A percentile compares a stretch with the other conserved stretches of the same genome.
Conservation (phyloP, 1,139 yeast genomes). For the Scheffersomyces titani region DNA sequence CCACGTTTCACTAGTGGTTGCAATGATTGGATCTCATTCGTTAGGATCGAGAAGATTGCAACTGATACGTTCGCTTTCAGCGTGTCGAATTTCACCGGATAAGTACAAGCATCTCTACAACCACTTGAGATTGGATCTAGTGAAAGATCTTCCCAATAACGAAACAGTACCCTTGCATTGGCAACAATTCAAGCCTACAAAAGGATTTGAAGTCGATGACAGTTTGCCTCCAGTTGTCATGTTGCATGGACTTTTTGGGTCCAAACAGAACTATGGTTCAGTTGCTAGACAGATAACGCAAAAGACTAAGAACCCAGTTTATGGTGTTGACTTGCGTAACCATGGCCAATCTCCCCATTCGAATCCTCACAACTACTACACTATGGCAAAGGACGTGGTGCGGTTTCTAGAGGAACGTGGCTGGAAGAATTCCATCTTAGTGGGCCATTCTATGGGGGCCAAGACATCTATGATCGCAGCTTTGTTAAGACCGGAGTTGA, state of each 20-base stretch:
- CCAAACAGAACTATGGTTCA: conserved; percentile 38
- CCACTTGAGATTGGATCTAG: not conserved
- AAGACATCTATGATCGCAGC: conserved; percentile 51
- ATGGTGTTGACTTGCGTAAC: conserved; percentile 51
- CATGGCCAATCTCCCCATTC: conserved; percentile 53
- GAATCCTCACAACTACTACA: conserved; percentile 42
- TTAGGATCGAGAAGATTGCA: not conserved
- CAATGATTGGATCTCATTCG: not conserved
- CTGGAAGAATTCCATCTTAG: conserved; percentile 27
- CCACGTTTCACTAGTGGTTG: not conserved
- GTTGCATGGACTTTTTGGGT: conserved; percentile 54
- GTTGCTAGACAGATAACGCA: conserved; percentile 38
- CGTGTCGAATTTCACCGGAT: not conserved
- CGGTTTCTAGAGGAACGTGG: conserved; percentile 27
- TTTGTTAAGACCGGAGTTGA: conserved; percentile 37
- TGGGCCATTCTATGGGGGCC: conserved; percentile 60
- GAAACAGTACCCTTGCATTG: conserved; percentile 3
- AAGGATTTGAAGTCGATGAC: conserved; percentile 2
- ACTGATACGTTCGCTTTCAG: not conserved
- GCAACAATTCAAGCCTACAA: conserved; percentile 10
- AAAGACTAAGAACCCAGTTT: conserved; percentile 30
- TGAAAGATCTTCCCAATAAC: conserved; percentile 3
- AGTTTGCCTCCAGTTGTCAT: conserved; percentile 35
- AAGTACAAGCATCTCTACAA: not conserved
- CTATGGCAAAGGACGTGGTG: conserved; percentile 46